phyloP scores from a whole-genome alignment of 352 stramenopile genomes.

The Phytophthora idaei region DNA sequence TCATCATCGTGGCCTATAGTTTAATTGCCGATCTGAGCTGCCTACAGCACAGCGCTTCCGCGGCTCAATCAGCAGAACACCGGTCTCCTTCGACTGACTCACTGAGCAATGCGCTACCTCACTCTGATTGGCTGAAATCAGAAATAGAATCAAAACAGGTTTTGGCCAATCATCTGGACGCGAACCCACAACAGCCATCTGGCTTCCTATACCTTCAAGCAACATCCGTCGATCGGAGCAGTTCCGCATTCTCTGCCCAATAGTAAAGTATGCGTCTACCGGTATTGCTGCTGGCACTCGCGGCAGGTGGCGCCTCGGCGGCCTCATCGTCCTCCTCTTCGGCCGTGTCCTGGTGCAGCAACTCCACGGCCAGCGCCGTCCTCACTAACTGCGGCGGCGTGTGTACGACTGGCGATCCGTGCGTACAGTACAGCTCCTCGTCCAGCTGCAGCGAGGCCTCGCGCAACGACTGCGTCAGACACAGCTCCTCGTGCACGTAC shows the following conservation, averaged over 20 bases:
- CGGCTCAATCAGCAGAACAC: too few relatives aligned
- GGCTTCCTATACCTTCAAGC: conserved; percentile 29
- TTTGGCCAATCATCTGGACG: conserved; percentile 1
- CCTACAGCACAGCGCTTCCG: too few relatives aligned
- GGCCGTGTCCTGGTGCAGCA: conserved; percentile 50
- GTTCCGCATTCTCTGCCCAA: conserved; percentile 21
- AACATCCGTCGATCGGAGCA: conserved; percentile 10
- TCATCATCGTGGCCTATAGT: too few relatives aligned
- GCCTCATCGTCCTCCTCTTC: conserved; percentile 33
- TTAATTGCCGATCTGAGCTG: too few relatives aligned
- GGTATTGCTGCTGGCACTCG: conserved; percentile 6
- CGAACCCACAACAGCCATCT: conserved; percentile 8
- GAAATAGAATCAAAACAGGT: not conserved
- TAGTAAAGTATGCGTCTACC: conserved; percentile 28
- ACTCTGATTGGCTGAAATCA: not conserved
- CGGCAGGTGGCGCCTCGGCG: conserved; percentile 14
- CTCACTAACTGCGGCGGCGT: conserved; percentile 56
- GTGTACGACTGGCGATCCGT: conserved; percentile 51
- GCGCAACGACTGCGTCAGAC: conserved; percentile 53
- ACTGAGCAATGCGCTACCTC: not conserved
- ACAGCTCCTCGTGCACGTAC: conserved; percentile 60
- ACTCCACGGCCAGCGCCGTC: conserved; percentile 42
- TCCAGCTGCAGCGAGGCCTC: conserved; percentile 53
- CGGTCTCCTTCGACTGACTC: too few relatives aligned
- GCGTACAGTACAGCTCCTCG: conserved; percentile 59